phyloP scores from a whole-genome alignment of 129 eudicot species.

The Pittosporum tobira region DNA sequence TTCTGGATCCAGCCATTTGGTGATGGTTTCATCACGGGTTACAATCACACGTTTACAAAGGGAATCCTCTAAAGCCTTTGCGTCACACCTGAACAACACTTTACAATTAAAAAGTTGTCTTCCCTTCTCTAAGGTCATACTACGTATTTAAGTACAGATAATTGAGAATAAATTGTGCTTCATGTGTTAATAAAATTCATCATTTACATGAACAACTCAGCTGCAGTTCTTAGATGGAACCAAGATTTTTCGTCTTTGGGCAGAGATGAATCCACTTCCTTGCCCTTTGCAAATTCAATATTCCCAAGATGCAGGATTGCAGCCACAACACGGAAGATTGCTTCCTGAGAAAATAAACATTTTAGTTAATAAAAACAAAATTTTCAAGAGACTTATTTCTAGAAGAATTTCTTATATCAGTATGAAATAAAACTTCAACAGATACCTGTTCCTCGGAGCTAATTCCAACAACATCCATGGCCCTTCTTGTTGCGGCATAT shows the following conservation, averaged over 20 bases:
- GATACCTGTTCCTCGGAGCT: constrained; percentile 75
- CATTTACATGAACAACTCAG: constrained; percentile 83
- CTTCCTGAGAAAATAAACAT: constrained; percentile 52
- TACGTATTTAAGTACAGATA: not conserved
- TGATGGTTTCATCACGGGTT: constrained; percentile 95
- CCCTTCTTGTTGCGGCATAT: constrained; percentile 65
- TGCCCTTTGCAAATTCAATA: constrained; percentile 80
- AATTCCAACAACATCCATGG: constrained; percentile 98
- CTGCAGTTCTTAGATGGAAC: constrained; percentile 81
- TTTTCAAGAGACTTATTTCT: constrained; percentile 2
- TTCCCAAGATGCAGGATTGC: constrained; percentile 96
- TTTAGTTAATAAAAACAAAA: not conserved
- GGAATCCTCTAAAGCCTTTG: constrained; percentile 82
- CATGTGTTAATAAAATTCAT: constrained; percentile 6
- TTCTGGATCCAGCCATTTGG: constrained; percentile 87
- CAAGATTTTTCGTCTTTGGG: constrained; percentile 96
- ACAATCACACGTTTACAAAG: constrained; percentile 93
- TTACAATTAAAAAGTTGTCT: constrained; percentile 11
- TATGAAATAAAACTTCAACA: constrained; percentile 10
- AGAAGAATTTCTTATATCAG: not conserved
- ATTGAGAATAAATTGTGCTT: not conserved
- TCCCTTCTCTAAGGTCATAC: constrained; percentile 8
- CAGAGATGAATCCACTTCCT: constrained; percentile 80
- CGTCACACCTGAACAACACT: constrained; percentile 70
- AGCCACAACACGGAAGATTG: constrained; percentile 93